These are phyloP conservation scores for Graphilbum fragrans DNA, from an alignment of 2,329 filamentous ascomycete genomes.

Conservation along the genomic window DNA sequence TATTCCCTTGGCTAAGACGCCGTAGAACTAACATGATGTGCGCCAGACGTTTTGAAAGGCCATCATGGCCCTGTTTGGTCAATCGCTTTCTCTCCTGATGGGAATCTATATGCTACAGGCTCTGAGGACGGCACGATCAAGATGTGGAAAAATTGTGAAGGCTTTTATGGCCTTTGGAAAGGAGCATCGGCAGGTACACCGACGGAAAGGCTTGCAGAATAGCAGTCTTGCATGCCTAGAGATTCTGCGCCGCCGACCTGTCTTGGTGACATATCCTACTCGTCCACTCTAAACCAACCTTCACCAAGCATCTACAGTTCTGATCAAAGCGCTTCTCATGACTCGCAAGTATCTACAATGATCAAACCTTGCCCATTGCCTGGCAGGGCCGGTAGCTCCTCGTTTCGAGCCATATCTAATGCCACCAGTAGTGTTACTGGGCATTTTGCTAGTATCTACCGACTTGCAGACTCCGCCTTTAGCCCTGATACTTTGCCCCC, in stretches of 20 bases:
- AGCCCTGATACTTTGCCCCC: no score
- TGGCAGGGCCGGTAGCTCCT: no score
- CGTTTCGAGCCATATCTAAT: not conserved
- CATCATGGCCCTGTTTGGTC: constrained; percentile 98
- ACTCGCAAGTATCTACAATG: not conserved
- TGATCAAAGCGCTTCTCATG: not conserved
- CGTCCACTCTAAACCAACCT: not conserved
- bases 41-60: constrained; percentile 77
- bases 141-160: constrained; percentile 64
- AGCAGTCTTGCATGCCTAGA: constrained; percentile 15
- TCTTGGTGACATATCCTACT: not conserved
- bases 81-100: constrained; percentile 85
- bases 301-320: constrained; percentile 4
- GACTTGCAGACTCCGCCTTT: no score
- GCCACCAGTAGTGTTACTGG: not conserved
- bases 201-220: constrained; percentile 22
- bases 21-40: no score
- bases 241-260: not conserved
- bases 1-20: not conserved
- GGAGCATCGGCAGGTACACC: constrained; percentile 22
- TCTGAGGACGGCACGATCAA: constrained; percentile 98
- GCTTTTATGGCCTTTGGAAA: constrained; percentile 52
- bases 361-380: not conserved
- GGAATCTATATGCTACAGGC: constrained; percentile 89
- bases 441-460: no score